Conservation (phyloP, 1,139 yeast species). For the Suhomyces ambrosiae region DNA sequence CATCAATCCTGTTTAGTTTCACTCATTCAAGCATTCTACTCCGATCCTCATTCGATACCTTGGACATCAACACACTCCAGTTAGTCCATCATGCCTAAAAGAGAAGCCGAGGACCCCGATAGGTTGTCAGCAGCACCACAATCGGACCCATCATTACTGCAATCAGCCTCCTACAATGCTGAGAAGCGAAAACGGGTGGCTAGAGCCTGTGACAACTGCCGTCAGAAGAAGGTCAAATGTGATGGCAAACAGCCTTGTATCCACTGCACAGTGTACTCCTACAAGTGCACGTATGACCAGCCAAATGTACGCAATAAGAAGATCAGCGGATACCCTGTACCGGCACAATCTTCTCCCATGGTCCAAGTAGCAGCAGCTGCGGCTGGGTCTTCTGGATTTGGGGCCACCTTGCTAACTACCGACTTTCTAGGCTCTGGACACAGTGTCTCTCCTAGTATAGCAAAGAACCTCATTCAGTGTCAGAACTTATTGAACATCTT, state of each 20-base stretch:
- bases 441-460: conserved; percentile 12
- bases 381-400: conserved; percentile 12
- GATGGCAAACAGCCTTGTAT: conserved; percentile 88
- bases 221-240: conserved; percentile 80
- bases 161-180: background rate
- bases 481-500: conserved; percentile 37
- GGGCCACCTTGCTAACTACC: conserved; percentile 2
- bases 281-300: conserved; percentile 68
- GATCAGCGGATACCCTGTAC: conserved; percentile 36
- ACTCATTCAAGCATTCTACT: background rate
- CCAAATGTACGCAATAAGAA: conserved; percentile 65
- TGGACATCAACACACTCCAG: background rate
- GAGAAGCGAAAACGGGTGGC: conserved; percentile 75
- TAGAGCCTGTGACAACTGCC: conserved; percentile 81
- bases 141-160: background rate
- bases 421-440: conserved; percentile 5
- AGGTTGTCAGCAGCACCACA: background rate
- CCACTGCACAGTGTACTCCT: conserved; percentile 86
- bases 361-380: conserved; percentile 21
- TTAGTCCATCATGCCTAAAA: conserved; percentile 3
- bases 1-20: too few species aligned
- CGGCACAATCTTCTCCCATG: conserved; percentile 20
- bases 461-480: conserved; percentile 20
- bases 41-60: background rate
- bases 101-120: conserved; percentile 6